Conservation (phyloP, 345 rosid species). For the Eucalyptus decipiens region DNA sequence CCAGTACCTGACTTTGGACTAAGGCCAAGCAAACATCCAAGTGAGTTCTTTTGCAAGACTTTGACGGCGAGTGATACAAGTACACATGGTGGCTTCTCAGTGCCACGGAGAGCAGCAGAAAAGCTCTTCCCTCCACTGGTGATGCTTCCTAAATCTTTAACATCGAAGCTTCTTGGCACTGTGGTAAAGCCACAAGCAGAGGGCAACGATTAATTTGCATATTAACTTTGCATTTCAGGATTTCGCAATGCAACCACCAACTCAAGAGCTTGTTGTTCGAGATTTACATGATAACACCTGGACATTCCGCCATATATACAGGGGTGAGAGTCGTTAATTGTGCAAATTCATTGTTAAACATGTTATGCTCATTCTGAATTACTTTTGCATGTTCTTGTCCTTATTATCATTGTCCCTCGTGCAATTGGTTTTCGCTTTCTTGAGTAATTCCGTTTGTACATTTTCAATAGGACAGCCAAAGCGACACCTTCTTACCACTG, state of each 20-base stretch:
- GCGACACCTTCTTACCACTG: slow-evolving; percentile 94
- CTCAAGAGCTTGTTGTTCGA: slow-evolving; percentile 91
- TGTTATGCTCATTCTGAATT: not conserved
- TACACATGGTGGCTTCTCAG: slow-evolving; percentile 99
- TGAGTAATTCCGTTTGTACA: not conserved
- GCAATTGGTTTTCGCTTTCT: not conserved
- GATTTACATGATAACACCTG: slow-evolving; percentile 92
- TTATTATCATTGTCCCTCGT: not conserved
- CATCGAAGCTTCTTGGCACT: not conserved
- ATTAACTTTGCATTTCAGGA: slow-evolving; percentile 30
- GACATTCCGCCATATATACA: slow-evolving; percentile 96
- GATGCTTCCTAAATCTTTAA: slow-evolving; percentile 1
- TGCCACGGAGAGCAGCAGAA: slow-evolving; percentile 97
- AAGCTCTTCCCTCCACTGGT: slow-evolving; percentile 96
- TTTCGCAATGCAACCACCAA: slow-evolving; percentile 88
- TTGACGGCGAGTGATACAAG: slow-evolving; percentile 97
- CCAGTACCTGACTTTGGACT: slow-evolving; percentile 86
- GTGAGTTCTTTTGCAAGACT: slow-evolving; percentile 91
- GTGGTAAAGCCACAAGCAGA: not conserved
- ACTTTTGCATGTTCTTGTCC: not conserved
- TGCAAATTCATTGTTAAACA: not conserved
- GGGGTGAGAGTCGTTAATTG: slow-evolving; percentile 33
- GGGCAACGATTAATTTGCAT: not conserved
- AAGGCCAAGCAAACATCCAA: slow-evolving; percentile 79
- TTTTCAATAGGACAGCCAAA: slow-evolving; percentile 86